Evolutionary conservation across 164 flowering plant genomes (phyloP).

Genomic region (Liquidambar formosana): DNA sequence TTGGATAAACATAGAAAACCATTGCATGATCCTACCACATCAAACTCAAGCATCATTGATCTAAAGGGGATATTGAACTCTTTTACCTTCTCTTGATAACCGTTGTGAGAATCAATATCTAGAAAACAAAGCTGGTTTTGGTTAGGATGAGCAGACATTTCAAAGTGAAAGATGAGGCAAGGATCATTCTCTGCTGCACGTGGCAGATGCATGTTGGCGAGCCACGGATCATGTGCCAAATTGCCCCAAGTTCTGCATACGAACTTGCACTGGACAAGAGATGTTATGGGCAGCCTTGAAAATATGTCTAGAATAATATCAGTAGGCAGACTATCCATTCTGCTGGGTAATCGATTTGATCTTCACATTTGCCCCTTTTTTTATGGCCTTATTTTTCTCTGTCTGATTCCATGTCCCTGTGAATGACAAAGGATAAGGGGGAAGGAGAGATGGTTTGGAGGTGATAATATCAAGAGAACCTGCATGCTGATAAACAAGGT

Average conservation of each 20-base stretch:
- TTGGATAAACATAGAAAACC: constrained; percentile 22
- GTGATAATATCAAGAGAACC: too few species aligned
- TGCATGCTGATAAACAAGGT: too few species aligned
- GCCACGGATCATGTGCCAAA: not conserved
- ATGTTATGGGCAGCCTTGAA: constrained; percentile 16
- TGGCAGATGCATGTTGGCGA: constrained; percentile 7
- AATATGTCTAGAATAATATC: constrained; percentile 16
- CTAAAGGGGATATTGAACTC: not conserved
- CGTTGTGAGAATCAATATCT: not conserved
- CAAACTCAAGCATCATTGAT: constrained; percentile 4
- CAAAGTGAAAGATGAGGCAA: constrained; percentile 12
- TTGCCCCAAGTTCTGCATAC: constrained; percentile 19
- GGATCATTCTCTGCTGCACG: constrained; percentile 3
- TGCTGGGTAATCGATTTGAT: not conserved
- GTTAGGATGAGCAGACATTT: not conserved
- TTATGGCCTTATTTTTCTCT: not conserved
- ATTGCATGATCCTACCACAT: constrained; percentile 19
- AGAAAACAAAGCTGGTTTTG: constrained; percentile 3
- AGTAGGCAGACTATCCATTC: constrained; percentile 11
- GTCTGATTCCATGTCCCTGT: not conserved
- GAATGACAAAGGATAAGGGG: too few species aligned
- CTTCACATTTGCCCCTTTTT: not conserved
- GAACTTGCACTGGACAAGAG: constrained; percentile 6
- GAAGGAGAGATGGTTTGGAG: too few species aligned
- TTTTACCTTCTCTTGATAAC: not conserved